Percentiles rank a stretch among this genome's conserved stretches.
Conservation (phyloP, 495 filamentous ascomycete species). For the Penicillium bovifimosum region DNA sequence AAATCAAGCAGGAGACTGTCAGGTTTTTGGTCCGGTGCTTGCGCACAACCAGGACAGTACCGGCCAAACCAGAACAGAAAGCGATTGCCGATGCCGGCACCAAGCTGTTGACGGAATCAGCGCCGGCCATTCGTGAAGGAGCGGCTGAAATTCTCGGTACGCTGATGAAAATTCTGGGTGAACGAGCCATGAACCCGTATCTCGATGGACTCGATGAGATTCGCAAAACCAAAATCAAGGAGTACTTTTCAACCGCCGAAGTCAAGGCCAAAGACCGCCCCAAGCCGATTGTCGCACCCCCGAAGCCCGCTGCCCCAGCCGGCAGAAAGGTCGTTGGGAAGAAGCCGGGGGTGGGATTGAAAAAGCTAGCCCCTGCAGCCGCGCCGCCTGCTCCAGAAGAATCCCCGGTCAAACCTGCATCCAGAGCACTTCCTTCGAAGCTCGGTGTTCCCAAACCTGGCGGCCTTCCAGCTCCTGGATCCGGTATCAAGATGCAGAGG, state of each 20-base stretch:
- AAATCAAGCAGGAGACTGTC: conserved; percentile 90
- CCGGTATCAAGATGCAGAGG: conserved; percentile 63
- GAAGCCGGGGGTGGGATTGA: conserved; percentile 50
- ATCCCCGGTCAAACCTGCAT: conserved; percentile 52
- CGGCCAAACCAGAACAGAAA: conserved; percentile 75
- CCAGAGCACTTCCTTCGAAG: conserved; percentile 56
- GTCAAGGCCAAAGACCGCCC: conserved; percentile 98
- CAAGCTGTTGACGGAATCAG: conserved; percentile 84
- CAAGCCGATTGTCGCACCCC: conserved; percentile 69
- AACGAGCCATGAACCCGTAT: conserved; percentile 91
- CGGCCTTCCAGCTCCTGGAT: conserved; percentile 53
- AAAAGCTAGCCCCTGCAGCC: conserved; percentile 52
- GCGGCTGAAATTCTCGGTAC: conserved; percentile 91
- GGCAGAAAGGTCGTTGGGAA: conserved; percentile 40
- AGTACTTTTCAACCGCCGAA: conserved; percentile 84
- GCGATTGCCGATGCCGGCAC: conserved; percentile 79
- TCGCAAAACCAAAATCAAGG: conserved; percentile 91
- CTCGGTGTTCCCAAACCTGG: conserved; percentile 61
- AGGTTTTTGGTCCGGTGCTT: conserved; percentile 87
- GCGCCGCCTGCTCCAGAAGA: conserved; percentile 55
- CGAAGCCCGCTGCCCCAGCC: conserved; percentile 45
- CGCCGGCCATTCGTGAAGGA: conserved; percentile 74
- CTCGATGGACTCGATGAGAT: conserved; percentile 96
- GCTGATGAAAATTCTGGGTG: conserved; percentile 97
- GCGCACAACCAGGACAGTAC: conserved; percentile 74